Conservation (phyloP, 2,329 filamentous ascomycete species). For the Thyridium curvatum region DNA sequence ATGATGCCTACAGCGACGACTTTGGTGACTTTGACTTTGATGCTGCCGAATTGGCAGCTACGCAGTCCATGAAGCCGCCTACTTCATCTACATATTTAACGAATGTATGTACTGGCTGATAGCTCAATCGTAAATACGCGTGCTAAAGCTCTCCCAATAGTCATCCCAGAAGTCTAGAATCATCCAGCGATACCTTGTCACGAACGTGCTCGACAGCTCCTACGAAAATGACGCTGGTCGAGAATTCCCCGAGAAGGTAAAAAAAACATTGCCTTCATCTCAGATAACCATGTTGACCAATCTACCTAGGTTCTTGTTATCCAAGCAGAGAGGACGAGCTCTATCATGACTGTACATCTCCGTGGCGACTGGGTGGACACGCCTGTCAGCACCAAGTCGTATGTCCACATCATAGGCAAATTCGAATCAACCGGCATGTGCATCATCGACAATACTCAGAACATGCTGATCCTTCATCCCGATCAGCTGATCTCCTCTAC, state of each 20-base stretch:
- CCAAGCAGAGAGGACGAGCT: conserved; percentile 66
- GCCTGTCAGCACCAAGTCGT: conserved; percentile 58
- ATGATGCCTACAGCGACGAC: conserved; percentile 60
- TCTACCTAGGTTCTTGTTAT: conserved; percentile 67
- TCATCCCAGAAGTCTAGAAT: conserved; percentile 60
- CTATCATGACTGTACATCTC: conserved; percentile 63
- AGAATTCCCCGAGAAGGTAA: conserved; percentile 65
- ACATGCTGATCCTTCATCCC: conserved; percentile 86
- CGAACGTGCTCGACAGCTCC: conserved; percentile 62
- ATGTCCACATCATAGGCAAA: conserved; percentile 78
- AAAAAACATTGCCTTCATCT: conserved; percentile 5
- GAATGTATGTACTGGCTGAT: conserved; percentile 45
- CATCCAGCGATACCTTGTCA: conserved; percentile 83
- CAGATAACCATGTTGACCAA: background rate
- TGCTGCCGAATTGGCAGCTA: conserved; percentile 65
- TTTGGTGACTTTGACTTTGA: conserved; percentile 75
- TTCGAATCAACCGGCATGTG: conserved; percentile 68
- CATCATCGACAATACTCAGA: conserved; percentile 72
- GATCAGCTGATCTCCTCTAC: conserved; percentile 95
- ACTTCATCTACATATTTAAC: conserved; percentile 21
- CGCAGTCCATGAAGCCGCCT: conserved; percentile 48
- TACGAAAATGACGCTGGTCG: conserved; percentile 60
- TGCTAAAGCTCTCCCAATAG: conserved; percentile 61
- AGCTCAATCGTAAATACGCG: conserved; percentile 17
- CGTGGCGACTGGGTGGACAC: conserved; percentile 85